Conservation (phyloP, 2,329 filamentous ascomycete species). For the Meredithiella fracta region DNA sequence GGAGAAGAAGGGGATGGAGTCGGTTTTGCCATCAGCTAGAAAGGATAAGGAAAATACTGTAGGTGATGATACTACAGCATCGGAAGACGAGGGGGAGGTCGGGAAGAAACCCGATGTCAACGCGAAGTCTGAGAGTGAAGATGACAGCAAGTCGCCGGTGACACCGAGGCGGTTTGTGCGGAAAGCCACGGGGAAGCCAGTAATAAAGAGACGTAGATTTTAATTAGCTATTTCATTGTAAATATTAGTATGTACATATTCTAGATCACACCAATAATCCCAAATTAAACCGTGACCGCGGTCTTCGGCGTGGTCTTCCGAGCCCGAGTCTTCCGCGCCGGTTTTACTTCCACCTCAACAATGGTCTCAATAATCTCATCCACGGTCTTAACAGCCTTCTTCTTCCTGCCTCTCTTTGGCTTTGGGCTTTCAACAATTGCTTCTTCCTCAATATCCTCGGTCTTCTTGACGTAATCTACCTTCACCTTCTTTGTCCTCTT, state of each 20-base stretch:
- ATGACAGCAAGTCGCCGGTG: background rate
- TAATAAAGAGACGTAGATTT: constrained; percentile 13
- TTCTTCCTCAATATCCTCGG: background rate
- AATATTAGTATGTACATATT: background rate
- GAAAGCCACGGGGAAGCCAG: constrained; percentile 7
- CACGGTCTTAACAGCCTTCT: background rate
- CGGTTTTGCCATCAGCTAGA: too few species aligned
- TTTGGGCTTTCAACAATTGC: background rate
- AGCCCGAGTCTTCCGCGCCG: background rate
- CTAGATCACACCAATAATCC: background rate
- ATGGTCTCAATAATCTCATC: background rate
- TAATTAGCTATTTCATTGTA: background rate
- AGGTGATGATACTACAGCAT: background rate
- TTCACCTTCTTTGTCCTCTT: background rate
- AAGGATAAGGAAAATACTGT: too few species aligned
- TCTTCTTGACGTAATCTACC: background rate
- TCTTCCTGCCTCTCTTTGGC: background rate
- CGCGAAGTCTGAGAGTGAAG: background rate
- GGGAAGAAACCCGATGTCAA: background rate
- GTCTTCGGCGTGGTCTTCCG: background rate
- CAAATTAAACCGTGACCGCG: background rate
- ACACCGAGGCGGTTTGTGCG: background rate
- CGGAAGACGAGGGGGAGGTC: background rate
- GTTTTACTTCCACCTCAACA: background rate
- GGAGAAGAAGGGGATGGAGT: too few species aligned